These are phyloP conservation scores for Myriangium duriaei DNA, from an alignment of 2,329 filamentous ascomycete species.

Conservation along the genomic window DNA sequence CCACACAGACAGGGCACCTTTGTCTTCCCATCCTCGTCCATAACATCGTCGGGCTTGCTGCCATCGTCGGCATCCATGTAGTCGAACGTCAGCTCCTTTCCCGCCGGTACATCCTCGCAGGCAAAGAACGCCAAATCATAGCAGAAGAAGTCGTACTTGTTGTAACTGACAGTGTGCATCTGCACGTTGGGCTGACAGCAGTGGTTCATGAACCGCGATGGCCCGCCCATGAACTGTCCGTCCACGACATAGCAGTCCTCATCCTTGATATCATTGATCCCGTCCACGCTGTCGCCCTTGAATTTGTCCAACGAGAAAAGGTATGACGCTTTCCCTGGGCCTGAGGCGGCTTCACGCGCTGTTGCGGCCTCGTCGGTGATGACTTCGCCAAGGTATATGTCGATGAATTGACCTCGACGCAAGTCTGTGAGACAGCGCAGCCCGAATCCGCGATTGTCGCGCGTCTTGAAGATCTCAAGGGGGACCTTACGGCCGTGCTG, in stretches of 20 bases:
- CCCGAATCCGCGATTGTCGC: conserved; percentile 66
- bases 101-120: conserved; percentile 48
- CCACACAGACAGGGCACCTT: conserved; percentile 42
- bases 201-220: conserved; percentile 74
- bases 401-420: conserved; percentile 63
- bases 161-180: conserved; percentile 67
- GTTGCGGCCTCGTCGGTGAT: conserved; percentile 47
- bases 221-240: conserved; percentile 66
- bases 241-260: conserved; percentile 41
- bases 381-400: conserved; percentile 58
- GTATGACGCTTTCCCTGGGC: conserved; percentile 60
- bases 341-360: conserved; percentile 46
- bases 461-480: conserved; percentile 65
- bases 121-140: conserved; percentile 72
- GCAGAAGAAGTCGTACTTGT: conserved; percentile 59
- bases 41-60: conserved; percentile 14
- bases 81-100: conserved; percentile 66
- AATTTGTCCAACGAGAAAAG: conserved; percentile 78
- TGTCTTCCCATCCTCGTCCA: conserved; percentile 32
- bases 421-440: conserved; percentile 54
- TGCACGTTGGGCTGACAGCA: conserved; percentile 67
- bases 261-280: conserved; percentile 28
- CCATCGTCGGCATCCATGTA: conserved; percentile 55
- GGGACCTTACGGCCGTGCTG: conserved; percentile 59
- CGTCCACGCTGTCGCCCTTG: conserved; percentile 15